Conservation (phyloP, 2,329 filamentous ascomycete genomes). For the Trichoderma cornu-damae region DNA sequence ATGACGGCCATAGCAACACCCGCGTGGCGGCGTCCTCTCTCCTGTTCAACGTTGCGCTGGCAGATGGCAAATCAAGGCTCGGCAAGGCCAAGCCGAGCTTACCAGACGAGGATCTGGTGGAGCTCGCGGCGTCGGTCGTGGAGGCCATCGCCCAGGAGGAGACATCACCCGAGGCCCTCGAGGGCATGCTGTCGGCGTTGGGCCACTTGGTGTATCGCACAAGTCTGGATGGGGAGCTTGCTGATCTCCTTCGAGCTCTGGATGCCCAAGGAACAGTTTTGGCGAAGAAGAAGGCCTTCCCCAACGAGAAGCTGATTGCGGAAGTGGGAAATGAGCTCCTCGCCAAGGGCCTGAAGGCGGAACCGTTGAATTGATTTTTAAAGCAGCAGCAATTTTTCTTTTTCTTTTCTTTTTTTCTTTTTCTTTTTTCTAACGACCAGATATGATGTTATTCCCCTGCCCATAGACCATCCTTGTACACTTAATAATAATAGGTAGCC, state of each 20-base stretch:
- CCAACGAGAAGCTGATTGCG: conserved; percentile 51
- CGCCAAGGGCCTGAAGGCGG: conserved; percentile 44
- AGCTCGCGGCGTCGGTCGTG: conserved; percentile 73
- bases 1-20: conserved; percentile 66
- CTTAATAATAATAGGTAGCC: not conserved
- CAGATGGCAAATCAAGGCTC: conserved; percentile 61
- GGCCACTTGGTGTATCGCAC: conserved; percentile 71
- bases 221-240: conserved; percentile 65
- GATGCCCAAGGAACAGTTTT: conserved; percentile 64
- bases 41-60: conserved; percentile 72
- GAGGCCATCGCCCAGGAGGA: conserved; percentile 62
- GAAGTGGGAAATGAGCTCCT: conserved; percentile 51
- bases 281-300: conserved; percentile 53
- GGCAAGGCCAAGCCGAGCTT: conserved; percentile 54
- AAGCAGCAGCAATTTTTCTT: too few relatives aligned
- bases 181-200: conserved; percentile 69
- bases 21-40: conserved; percentile 78
- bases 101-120: conserved; percentile 67
- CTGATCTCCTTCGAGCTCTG: conserved; percentile 72
- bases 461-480: not conserved
- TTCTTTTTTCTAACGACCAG: conserved; percentile 3
- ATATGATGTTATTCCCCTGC: not conserved
- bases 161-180: conserved; percentile 64
- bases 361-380: conserved; percentile 20
- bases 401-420: too few relatives aligned